Evolutionary conservation across 2,329 filamentous ascomycete genomes (phyloP), one percentile per base, ranked within the genome.

Genomic region (Nemania bipapillata): DNA sequence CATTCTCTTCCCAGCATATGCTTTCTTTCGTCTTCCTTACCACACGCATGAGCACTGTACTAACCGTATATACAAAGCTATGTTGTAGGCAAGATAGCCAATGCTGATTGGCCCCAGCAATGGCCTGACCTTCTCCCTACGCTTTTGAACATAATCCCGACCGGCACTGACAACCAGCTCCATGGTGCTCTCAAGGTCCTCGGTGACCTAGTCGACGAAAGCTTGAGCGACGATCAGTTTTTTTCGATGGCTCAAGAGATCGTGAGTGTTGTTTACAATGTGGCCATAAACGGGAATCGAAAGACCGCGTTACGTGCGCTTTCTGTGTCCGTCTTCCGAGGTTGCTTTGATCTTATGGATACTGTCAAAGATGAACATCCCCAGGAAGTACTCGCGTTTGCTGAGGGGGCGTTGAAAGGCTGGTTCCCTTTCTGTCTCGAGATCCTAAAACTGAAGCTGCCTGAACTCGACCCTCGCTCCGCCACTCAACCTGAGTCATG

Each of bases 291-390:
- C 78, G 88, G 91, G 67, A 86, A 86, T 69, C 89, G 92, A 74
- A 94, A 92, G 77, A 86, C 91, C 9, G 89, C 89, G 68, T 84
- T 97, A 66, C 89, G 96, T 69, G 93, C 94, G 32, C 85, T 98
- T 73, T 92, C 96, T 45, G 91, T 98, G 49, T 93, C 92, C 47
- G 92, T 97, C 66, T 97, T 98, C 84, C 89, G 93, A 65, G 90
- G 90, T 56, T 97, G 93, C 81, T 97, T 99, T 79, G 94, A 98
- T 78, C 92, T 96, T 65, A 88, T 99, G 83, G 94, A 98, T 81
- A 97, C 97, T 88, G 92, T 98, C 73, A 92, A 97, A 85, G 94
- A 97, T 73, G 93, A 97, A 74, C 92, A 98, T 81, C 92, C 92
- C 76, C 86, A 87, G 66, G 92, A 92, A 63, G 93, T 98, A 69